Conservation (phyloP, 116 monocot genomes). For the Posidonia oceanica region DNA sequence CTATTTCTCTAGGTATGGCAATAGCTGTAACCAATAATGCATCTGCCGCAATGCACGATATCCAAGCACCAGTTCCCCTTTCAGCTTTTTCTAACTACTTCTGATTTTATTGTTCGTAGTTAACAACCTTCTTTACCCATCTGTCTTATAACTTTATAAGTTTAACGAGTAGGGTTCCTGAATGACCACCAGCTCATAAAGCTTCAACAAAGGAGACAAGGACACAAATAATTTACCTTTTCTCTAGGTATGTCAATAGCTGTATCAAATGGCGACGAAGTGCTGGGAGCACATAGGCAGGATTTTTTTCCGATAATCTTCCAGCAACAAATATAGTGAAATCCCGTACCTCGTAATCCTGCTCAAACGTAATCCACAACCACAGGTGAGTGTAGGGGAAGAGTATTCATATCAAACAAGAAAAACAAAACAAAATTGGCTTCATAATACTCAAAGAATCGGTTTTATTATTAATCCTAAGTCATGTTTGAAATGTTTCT, state of each 20-base stretch:
- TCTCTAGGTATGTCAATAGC: constrained; percentile 71
- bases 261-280: constrained; percentile 96
- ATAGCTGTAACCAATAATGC: constrained; percentile 59
- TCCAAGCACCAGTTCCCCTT: no score
- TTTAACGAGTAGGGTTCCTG: no score
- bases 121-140: no score
- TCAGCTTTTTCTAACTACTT: no score
- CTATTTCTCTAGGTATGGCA: constrained; percentile 67
- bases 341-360: constrained; percentile 80
- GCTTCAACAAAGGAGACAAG: background rate
- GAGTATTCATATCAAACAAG: background rate
- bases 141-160: no score
- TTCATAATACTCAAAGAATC: no score
- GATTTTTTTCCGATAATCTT: constrained; percentile 93
- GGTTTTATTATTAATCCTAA: no score
- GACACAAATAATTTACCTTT: constrained; percentile 10
- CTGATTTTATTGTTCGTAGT: no score
- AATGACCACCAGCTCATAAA: background rate
- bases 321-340: constrained; percentile 77
- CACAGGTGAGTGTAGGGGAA: background rate
- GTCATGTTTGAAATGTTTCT: no score
- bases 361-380: background rate
- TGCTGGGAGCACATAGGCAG: constrained; percentile 95
- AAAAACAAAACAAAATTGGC: no score
- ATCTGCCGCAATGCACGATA: no score